These are phyloP conservation scores for Torrubiella hemipterigena DNA, from an alignment of 2,329 filamentous ascomycete genomes.

Conservation along the genomic window DNA sequence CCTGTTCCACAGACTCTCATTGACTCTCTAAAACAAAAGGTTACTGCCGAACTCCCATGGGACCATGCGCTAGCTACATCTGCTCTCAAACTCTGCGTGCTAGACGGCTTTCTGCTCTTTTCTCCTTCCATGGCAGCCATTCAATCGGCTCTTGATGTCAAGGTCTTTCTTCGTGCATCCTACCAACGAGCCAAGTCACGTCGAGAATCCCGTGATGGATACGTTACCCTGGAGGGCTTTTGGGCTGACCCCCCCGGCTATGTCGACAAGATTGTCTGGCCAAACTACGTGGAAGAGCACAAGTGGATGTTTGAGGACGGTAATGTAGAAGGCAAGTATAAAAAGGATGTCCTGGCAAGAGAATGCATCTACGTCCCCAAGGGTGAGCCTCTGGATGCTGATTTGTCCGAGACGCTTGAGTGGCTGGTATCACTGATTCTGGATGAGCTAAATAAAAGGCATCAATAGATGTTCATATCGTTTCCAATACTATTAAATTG, in stretches of 20 bases:
- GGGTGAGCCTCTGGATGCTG: constrained; percentile 32
- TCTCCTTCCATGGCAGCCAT: constrained; percentile 42
- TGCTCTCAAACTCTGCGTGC: constrained; percentile 48
- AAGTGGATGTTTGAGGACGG: constrained; percentile 63
- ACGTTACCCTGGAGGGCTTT: constrained; percentile 78
- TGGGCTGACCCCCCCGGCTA: constrained; percentile 93
- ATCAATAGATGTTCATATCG: constrained; percentile 6
- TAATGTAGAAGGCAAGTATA: constrained; percentile 49
- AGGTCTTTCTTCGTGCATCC: constrained; percentile 64
- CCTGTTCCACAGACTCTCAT: constrained; percentile 39
- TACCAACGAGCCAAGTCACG: constrained; percentile 51
- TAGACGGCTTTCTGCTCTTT: constrained; percentile 86
- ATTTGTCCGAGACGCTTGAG: constrained; percentile 49
- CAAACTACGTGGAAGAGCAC: constrained; percentile 78
- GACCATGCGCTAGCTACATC: constrained; percentile 22
- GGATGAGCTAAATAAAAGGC: constrained; percentile 25
- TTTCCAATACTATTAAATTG: background rate
- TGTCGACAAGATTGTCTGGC: constrained; percentile 91
- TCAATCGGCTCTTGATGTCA: constrained; percentile 55
- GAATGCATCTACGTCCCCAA: constrained; percentile 37
- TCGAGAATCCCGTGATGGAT: constrained; percentile 58
- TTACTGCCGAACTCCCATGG: constrained; percentile 32
- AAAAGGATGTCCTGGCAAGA: constrained; percentile 28
- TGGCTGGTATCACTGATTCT: constrained; percentile 60
- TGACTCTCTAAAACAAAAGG: constrained; percentile 30